Base-by-base conservation (phyloP, 495 filamentous ascomycete species). In the Staphylotrichum longicolle region DNA sequence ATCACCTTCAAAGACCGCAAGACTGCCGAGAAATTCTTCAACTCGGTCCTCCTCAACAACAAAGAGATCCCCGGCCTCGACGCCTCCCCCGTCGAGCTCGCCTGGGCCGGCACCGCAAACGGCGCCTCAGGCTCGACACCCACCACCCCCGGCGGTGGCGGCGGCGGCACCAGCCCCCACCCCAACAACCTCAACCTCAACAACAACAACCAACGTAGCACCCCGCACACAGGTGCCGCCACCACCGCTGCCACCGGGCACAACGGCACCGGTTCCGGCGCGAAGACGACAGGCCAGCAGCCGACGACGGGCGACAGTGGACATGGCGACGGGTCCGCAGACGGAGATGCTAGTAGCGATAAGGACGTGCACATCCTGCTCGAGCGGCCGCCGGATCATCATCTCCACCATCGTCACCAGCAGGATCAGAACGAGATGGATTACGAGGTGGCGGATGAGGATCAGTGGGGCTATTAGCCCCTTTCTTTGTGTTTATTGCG, bases 1-100 rank as follows among this genome's bases (percentile, higher is more conserved):
- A 83, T 98, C 57, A 83, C 83, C 3, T 98, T 98, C 72, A 92
- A 90, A 65, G 91, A 98, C 66, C 88, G 94, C 46, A 92, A 88
- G 66, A 88, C 88, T 7, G 94, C 93, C 12, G 93, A 97, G 74
- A 89, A 89, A 68, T 89, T 93, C 71, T 86, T 91, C 77, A 85
- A 85, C 72, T 77, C 83, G 45, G 74, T 82, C 42, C 70, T 75
- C 8, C 74, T 82, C 5, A 84, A 83, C 54, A 70, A 81, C 55
- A 73, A 67, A 57, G 80, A 86, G 50, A 88, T 96, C 56, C 86
- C 90, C 3, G 82, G 83, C 14, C 80, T 96, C 32, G 91, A 77
- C 7, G 74, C 90, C 51, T 53, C 50, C 46, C 87, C 88, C 60
- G 78, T 96, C 32, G 86, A 94, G 54, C 75, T 91, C 30, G 70